Conservation (phyloP, 2,329 filamentous ascomycete genomes). For the Calycina herbarum region DNA sequence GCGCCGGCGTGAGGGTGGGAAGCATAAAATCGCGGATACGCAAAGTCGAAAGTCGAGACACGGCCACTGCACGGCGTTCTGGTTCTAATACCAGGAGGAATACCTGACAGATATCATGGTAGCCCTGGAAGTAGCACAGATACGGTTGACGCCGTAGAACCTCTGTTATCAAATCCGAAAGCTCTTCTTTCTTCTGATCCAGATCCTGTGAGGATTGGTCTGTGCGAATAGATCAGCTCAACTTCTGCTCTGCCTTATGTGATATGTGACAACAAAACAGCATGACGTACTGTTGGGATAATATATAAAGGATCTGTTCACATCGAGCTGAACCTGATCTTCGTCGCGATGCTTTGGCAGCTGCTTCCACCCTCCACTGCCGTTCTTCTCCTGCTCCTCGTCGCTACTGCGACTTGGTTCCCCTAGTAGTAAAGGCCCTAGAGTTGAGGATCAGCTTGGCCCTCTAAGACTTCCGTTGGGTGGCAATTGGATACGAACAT, state of each 20-base stretch:
- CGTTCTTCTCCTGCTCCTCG: conserved; percentile 27
- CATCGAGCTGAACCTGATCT: conserved; percentile 86
- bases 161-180: conserved; percentile 77
- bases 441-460: conserved; percentile 22
- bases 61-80: conserved; percentile 57
- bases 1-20: conserved; percentile 76
- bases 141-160: conserved; percentile 79
- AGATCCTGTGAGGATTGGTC: conserved; percentile 70
- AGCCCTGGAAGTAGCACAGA: conserved; percentile 96
- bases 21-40: conserved; percentile 98
- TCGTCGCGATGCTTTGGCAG: conserved; percentile 82
- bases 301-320: conserved; percentile 95
- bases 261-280: conserved; percentile 27
- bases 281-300: conserved; percentile 73
- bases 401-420: conserved; percentile 26
- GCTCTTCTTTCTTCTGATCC: conserved; percentile 67
- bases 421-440: conserved; percentile 65
- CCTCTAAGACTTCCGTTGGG: conserved; percentile 14
- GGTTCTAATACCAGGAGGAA: conserved; percentile 80
- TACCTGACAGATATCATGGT: conserved; percentile 97
- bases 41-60: conserved; percentile 81
- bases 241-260: conserved; percentile 15
- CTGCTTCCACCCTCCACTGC: conserved; percentile 40
- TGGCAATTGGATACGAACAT: conserved; percentile 64
- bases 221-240: conserved; percentile 41